A percentile compares a stretch with the other conserved stretches of the same genome.
These are phyloP conservation scores for Cercophora newfieldiana DNA, from an alignment of 495 filamentous ascomycete species.

Conservation along the genomic window DNA sequence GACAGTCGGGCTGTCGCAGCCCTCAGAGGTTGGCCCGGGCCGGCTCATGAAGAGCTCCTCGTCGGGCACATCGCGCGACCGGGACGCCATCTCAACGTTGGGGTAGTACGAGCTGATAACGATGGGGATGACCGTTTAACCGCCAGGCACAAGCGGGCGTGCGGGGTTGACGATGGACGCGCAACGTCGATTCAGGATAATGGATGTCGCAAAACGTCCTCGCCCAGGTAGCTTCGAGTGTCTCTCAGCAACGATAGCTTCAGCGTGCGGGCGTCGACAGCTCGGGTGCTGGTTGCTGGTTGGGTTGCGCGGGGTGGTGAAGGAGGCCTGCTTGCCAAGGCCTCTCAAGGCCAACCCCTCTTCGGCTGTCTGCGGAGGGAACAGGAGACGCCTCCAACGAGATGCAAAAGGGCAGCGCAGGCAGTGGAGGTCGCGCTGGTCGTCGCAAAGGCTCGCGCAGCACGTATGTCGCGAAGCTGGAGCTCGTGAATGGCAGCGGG, in stretches of 20 bases:
- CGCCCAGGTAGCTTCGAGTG: background rate
- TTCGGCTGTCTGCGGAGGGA: slow-evolving; percentile 2
- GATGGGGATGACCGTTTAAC: background rate
- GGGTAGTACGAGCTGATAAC: background rate
- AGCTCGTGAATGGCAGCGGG: slow-evolving; percentile 7
- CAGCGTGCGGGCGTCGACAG: background rate
- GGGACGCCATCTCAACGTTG: slow-evolving; percentile 44
- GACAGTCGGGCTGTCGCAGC: slow-evolving; percentile 69
- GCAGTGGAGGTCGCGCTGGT: background rate
- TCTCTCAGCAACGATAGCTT: background rate
- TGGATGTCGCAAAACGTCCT: background rate
- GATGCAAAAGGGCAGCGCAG: slow-evolving; percentile 7
- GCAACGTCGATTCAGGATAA: background rate
- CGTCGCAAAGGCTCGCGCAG: background rate
- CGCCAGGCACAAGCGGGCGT: background rate
- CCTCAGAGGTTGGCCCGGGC: slow-evolving; percentile 44
- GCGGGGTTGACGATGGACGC: background rate
- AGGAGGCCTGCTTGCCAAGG: slow-evolving; percentile 18
- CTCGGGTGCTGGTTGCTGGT: slow-evolving; percentile 1
- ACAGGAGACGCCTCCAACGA: background rate
- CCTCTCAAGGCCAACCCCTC: slow-evolving; percentile 11
- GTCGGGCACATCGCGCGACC: slow-evolving; percentile 56
- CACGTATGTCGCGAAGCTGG: slow-evolving; percentile 8
- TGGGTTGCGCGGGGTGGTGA: slow-evolving; percentile 3
- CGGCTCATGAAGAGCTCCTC: slow-evolving; percentile 78